A percentile compares a stretch with the other conserved stretches of the same genome.
phyloP scores from a whole-genome alignment of 352 stramenopile genomes.

The Thraustochytrium striatum region DNA sequence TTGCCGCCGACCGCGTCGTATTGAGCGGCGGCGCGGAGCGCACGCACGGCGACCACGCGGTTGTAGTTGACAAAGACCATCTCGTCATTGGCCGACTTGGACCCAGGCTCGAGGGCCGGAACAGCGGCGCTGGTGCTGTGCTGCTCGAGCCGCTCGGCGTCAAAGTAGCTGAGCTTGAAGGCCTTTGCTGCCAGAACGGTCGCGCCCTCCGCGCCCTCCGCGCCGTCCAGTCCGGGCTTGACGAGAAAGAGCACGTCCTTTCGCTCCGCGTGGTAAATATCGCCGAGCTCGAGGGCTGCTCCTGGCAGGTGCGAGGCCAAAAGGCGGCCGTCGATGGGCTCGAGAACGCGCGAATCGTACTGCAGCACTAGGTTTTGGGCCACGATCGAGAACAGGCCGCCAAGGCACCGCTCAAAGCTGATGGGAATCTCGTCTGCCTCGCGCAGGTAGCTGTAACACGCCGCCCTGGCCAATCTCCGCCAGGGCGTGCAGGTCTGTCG shows the following conservation, averaged over 20 bases:
- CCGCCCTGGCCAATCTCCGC: not conserved
- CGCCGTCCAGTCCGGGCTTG: not conserved
- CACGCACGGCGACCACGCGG: not conserved
- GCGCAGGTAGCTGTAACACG: slow-evolving; percentile 23
- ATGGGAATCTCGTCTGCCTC: slow-evolving; percentile 7
- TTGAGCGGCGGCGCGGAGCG: too few relatives aligned
- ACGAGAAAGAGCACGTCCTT: slow-evolving; percentile 1
- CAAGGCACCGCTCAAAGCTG: slow-evolving; percentile 1
- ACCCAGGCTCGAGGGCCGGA: not conserved
- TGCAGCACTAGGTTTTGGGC: slow-evolving; percentile 31
- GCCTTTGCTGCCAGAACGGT: too few relatives aligned
- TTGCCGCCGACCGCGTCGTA: not conserved
- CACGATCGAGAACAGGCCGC: slow-evolving; percentile 25
- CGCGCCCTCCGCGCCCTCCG: not conserved
- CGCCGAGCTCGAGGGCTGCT: not conserved
- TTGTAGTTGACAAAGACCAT: too few relatives aligned
- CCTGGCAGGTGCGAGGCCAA: not conserved
- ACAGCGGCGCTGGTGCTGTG: too few relatives aligned
- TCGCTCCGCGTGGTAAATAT: slow-evolving; percentile 14
- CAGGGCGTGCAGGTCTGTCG: not conserved
- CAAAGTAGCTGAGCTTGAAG: not conserved
- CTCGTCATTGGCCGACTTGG: too few relatives aligned
- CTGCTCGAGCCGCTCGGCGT: not conserved
- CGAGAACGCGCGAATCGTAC: too few relatives aligned
- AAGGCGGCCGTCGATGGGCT: not conserved